Conservation (phyloP, 2,329 filamentous ascomycete genomes). For the Pezicula carpinea region DNA sequence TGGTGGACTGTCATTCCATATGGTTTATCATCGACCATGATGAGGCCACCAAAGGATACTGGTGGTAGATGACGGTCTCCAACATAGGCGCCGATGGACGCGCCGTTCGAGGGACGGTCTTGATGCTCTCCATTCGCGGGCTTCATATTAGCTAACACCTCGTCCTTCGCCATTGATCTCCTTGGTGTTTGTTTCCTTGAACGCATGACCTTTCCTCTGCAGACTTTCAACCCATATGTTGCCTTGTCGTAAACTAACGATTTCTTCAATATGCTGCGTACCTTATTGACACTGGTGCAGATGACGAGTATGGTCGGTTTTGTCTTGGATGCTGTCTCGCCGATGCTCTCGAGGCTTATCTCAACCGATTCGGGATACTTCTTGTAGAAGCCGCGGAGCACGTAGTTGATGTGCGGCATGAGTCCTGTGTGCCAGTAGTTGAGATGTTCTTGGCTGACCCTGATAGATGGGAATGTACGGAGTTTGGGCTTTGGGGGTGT, state of each 20-base stretch:
- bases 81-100: conserved; percentile 88
- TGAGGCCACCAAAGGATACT: conserved; percentile 83
- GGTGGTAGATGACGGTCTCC: conserved; percentile 82
- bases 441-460: conserved; percentile 54
- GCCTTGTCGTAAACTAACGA: conserved; percentile 64
- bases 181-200: conserved; percentile 44
- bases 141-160: conserved; percentile 33
- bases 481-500: conserved; percentile 36
- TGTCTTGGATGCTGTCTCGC: conserved; percentile 60
- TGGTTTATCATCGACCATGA: conserved; percentile 77
- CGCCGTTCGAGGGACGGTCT: conserved; percentile 73
- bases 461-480: conserved; percentile 55
- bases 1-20: conserved; percentile 97
- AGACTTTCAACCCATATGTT: conserved; percentile 65
- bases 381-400: conserved; percentile 65
- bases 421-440: conserved; percentile 68
- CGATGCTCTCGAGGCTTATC: conserved; percentile 72
- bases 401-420: conserved; percentile 69
- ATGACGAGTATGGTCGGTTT: conserved; percentile 72
- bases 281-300: conserved; percentile 69
- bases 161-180: conserved; percentile 37
- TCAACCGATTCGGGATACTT: conserved; percentile 74
- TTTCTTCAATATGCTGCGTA: conserved; percentile 66
- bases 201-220: conserved; percentile 61
- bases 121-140: conserved; percentile 74